Evolutionary conservation across 1,139 yeast species (phyloP), one percentile per base, ranked within the genome.

Genomic region (Yamadazyma atmosphaerica): DNA sequence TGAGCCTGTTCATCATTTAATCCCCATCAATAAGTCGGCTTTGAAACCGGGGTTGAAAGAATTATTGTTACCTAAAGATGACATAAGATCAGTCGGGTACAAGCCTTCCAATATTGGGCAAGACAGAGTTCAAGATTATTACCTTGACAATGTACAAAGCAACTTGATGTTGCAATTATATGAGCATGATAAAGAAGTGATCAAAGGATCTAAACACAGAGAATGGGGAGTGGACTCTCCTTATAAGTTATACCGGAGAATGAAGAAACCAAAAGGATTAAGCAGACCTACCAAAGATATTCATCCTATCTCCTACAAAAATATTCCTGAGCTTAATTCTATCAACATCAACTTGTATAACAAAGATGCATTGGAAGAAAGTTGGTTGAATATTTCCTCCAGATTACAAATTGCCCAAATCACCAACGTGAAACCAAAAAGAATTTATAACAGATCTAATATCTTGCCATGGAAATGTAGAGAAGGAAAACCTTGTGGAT

Each of bases 191-290:
- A 77, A 77, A 35, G 52, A 63, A 35, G 56, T 56, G 10, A 55
- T 74, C n/a, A 60, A 55, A 29, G 98, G 98, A 42, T 73, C 78
- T 47, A 87, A 86, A 66, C 74, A 74, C 51, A 78, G 96, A 65
- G 72, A 77, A 40, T 90, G 98, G 96, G 94, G 88, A 45, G 86
- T 86, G 35, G 73, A 86, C 22, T 83, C 96, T 26, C 96, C 97
- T 34, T 92, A 86, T 65, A 95, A 90, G 58, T 61, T 89, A 41
- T 88, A 87, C 63, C 85, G 97, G 73, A 79, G 84, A 26, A 55
- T 71, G 48, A 68, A 74, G 44, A 85, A 81, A 52, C 90, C 92
- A 35, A 65, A 60, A 44, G 89, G 90, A 6, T 73, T 79, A 29
- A 71, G 73, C 13, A 79, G 82, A 36, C 81, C 89, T 37, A 78